phyloP scores from a whole-genome alignment of 2,329 filamentous ascomycete species.

The Botrytis byssoidea region DNA sequence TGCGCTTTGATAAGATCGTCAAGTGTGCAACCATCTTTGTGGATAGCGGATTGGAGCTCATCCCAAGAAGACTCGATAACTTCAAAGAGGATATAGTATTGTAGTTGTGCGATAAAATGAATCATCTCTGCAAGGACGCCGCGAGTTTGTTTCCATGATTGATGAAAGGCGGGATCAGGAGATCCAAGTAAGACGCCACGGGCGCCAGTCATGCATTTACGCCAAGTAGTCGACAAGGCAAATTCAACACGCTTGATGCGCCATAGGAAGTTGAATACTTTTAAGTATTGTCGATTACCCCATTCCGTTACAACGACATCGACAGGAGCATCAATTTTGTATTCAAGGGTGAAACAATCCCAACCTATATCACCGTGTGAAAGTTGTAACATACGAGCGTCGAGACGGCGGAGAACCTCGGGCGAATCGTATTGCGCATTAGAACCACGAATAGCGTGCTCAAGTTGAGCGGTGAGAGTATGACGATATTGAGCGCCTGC shows the following conservation, averaged over 20 bases:
- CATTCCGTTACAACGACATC: conserved; percentile 97
- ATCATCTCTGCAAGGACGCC: conserved; percentile 96
- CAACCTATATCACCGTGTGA: conserved; percentile 96
- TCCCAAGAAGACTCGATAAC: conserved; percentile 97
- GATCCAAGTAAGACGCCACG: conserved; percentile 79
- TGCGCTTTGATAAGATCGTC: conserved; percentile 95
- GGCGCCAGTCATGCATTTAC: conserved; percentile 91
- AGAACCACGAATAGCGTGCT: conserved; percentile 94
- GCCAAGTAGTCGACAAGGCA: conserved; percentile 85
- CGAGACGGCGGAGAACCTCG: conserved; percentile 85
- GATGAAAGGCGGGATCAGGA: conserved; percentile 64
- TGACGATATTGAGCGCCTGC: conserved; percentile 97
- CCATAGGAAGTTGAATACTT: conserved; percentile 99
- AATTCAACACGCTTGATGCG: conserved; percentile 97
- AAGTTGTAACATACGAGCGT: conserved; percentile 97
- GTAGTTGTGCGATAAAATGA: conserved; percentile 93
- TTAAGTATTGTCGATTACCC: conserved; percentile 93
- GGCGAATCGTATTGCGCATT: conserved; percentile 94
- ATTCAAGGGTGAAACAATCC: conserved; percentile 98
- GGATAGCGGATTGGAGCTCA: conserved; percentile 78
- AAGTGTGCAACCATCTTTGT: conserved; percentile 82
- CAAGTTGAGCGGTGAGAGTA: conserved; percentile 93
- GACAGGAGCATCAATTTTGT: conserved; percentile 94
- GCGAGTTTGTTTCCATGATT: conserved; percentile 87
- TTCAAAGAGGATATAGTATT: conserved; percentile 98